Evolutionary conservation across 108 stramenopile species (phyloP).

Genomic region (Nitzschia palea): DNA sequence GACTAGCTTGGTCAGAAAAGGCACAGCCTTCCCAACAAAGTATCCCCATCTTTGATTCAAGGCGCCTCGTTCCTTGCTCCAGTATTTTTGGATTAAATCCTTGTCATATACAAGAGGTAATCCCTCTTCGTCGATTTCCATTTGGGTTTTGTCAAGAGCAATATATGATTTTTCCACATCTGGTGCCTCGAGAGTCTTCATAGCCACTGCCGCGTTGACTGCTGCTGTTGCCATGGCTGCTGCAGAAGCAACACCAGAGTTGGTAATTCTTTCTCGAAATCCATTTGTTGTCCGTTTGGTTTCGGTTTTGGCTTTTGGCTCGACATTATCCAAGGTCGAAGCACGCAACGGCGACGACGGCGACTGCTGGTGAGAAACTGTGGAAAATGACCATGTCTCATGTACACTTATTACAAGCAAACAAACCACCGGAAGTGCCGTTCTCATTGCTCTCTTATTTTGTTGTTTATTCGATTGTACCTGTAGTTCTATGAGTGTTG

Average conservation of each 20-base stretch:
- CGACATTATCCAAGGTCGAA: no score
- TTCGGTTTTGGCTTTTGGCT: no score
- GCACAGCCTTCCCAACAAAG: constrained; percentile 89
- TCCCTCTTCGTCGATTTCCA: constrained; percentile 79
- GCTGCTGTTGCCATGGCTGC: constrained; percentile 90
- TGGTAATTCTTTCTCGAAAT: constrained; percentile 51
- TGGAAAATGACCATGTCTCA: no score
- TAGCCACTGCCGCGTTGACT: constrained; percentile 88
- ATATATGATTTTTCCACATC: constrained; percentile 76
- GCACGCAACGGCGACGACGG: no score
- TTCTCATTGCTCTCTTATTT: no score
- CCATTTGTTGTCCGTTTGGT: no score
- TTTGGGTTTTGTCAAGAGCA: constrained; percentile 49
- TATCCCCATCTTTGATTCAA: constrained; percentile 87
- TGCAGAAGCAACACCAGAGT: constrained; percentile 72
- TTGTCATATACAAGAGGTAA: constrained; percentile 92
- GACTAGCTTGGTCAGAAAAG: constrained; percentile 77
- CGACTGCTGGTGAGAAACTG: no score
- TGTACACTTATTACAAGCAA: no score
- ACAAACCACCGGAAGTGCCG: no score
- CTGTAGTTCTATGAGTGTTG: no score
- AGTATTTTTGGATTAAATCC: constrained; percentile 87
- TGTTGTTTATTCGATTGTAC: no score
- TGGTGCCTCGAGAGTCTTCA: constrained; percentile 80
- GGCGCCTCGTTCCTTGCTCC: constrained; percentile 88